Conservation (phyloP, 2,329 filamentous ascomycete genomes). For the Trichoderma guizhouense region DNA sequence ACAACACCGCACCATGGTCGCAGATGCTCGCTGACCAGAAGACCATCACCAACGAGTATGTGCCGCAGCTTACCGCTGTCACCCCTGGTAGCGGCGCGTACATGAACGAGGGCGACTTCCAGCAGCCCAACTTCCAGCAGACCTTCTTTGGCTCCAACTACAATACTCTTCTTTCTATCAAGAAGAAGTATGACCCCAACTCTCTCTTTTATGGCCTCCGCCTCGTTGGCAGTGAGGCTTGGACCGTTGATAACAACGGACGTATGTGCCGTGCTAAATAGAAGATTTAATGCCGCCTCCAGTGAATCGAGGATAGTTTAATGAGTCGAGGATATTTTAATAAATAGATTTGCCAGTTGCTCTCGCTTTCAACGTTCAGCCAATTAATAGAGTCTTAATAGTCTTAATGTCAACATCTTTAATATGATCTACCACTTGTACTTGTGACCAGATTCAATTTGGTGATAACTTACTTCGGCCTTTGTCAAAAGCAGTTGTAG, state of each 20-base stretch:
- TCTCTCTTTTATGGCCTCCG: conserved; percentile 47
- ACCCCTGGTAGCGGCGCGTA: conserved; percentile 44
- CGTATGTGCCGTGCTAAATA: conserved; percentile 17
- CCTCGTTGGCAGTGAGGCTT: conserved; percentile 50
- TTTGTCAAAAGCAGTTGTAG: neutral
- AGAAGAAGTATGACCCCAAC: conserved; percentile 46
- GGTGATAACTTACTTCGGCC: neutral
- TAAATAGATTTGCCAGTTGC: neutral
- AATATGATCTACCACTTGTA: neutral
- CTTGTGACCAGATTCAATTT: neutral
- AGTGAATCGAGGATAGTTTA: neutral
- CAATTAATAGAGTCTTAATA: neutral
- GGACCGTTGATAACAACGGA: conserved; percentile 36
- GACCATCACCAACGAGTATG: conserved; percentile 28
- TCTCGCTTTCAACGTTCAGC: neutral
- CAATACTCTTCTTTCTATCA: conserved; percentile 39
- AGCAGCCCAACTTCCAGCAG: conserved; percentile 43
- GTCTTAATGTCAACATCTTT: neutral
- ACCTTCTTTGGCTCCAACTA: conserved; percentile 49
- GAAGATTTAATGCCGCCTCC: neutral
- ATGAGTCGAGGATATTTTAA: neutral
- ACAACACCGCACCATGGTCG: conserved; percentile 24
- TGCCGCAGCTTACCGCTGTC: conserved; percentile 25
- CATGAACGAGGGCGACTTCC: conserved; percentile 50
- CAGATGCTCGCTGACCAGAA: conserved; percentile 32